These are phyloP conservation scores for Fusarium buharicum DNA, from an alignment of 2,329 filamentous ascomycete genomes.

Conservation along the genomic window DNA sequence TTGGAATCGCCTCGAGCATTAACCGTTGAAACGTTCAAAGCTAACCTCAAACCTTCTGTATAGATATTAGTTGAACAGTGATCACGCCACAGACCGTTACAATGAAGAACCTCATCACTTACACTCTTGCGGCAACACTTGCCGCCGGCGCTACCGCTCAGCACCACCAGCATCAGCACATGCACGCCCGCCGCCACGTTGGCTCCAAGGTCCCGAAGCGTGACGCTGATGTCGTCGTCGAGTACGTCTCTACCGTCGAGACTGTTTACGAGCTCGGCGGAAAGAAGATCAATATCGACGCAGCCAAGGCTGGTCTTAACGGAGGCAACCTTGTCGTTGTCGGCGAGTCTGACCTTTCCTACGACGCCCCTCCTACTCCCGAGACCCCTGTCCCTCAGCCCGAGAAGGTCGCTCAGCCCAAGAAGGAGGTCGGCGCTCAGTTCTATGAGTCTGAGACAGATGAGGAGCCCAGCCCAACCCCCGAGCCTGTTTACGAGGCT, in stretches of 20 bases:
- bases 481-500: constrained; percentile 31
- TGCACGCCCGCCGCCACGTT: constrained; percentile 66
- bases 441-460: constrained; percentile 62
- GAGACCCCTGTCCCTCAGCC: constrained; percentile 51
- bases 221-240: constrained; percentile 57
- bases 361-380: constrained; percentile 57
- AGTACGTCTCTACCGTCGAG: constrained; percentile 70
- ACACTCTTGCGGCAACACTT: constrained; percentile 64
- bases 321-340: constrained; percentile 76
- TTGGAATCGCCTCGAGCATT: not conserved
- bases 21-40: constrained; percentile 17
- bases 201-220: constrained; percentile 61
- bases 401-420: constrained; percentile 45
- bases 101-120: constrained; percentile 63
- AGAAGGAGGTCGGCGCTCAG: constrained; percentile 55
- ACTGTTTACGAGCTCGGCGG: constrained; percentile 79
- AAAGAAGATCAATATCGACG: constrained; percentile 65
- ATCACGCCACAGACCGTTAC: constrained; percentile 37
- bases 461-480: constrained; percentile 46
- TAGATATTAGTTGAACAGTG: constrained; percentile 29
- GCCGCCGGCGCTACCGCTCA: constrained; percentile 66
- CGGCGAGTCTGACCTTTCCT: constrained; percentile 66
- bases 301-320: constrained; percentile 77
- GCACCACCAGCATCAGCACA: constrained; percentile 68
- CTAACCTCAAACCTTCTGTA: constrained; percentile 32